Percentiles rank a stretch among this genome's conserved stretches.
Evolutionary conservation across 2,329 filamentous ascomycete genomes (phyloP).

Genomic region (Cephalotrichum gorgonifer): DNA sequence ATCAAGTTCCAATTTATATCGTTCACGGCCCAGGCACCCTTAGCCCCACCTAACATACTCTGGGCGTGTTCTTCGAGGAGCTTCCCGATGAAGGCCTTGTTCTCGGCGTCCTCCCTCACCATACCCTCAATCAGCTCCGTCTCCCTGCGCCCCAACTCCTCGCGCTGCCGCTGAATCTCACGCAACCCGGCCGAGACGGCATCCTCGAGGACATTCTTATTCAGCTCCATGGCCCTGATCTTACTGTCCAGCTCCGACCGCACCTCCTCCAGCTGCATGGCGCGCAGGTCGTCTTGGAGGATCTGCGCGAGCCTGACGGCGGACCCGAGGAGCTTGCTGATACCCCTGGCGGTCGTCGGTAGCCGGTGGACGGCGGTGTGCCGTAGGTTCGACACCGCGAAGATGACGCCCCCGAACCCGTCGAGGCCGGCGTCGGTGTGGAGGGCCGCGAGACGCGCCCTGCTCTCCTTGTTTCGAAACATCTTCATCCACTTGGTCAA

Average conservation of each 20-base stretch:
- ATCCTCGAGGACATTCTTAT: slow-evolving; percentile 21
- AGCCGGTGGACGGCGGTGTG: slow-evolving; percentile 22
- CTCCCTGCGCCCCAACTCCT: slow-evolving; percentile 24
- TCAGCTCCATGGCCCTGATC: slow-evolving; percentile 20
- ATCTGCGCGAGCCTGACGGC: slow-evolving; percentile 16
- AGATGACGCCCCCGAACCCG: slow-evolving; percentile 13
- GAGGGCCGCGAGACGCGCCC: slow-evolving; percentile 12
- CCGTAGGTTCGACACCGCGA: slow-evolving; percentile 14
- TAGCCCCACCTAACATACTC: slow-evolving; percentile 3
- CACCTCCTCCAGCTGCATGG: slow-evolving; percentile 17
- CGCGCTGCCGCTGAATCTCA: slow-evolving; percentile 20
- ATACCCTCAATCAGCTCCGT: slow-evolving; percentile 15
- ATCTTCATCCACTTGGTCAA: slow-evolving; percentile 21
- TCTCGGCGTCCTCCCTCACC: slow-evolving; percentile 16
- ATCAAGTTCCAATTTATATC: too few relatives aligned
- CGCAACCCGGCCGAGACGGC: slow-evolving; percentile 14
- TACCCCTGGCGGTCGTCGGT: slow-evolving; percentile 13
- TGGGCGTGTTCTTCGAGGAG: slow-evolving; percentile 18
- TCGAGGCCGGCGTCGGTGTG: slow-evolving; percentile 11
- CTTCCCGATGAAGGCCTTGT: slow-evolving; percentile 16
- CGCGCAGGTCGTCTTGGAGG: slow-evolving; percentile 17
- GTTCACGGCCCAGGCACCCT: neutral
- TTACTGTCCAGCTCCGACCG: slow-evolving; percentile 16
- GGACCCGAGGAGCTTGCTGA: slow-evolving; percentile 17
- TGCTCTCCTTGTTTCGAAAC: slow-evolving; percentile 11